A percentile compares a stretch with the other conserved stretches of the same genome.
Conservation (phyloP, 805 yeast species). For the Saccharomycopsis microspora region DNA sequence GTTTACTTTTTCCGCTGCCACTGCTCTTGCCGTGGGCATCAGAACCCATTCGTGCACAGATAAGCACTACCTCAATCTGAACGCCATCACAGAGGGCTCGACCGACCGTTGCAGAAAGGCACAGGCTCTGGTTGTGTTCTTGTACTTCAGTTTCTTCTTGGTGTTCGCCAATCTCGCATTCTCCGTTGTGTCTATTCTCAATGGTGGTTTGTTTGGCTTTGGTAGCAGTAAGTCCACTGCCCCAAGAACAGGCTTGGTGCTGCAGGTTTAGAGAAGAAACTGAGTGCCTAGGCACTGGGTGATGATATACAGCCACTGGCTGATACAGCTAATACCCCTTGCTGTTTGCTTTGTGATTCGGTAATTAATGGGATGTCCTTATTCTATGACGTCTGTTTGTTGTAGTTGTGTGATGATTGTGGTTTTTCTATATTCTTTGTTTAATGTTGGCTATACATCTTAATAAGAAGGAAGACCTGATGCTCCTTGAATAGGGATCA, state of each 20-base stretch:
- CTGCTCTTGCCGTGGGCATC: conserved; percentile 86
- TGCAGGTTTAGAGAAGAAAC: conserved; percentile 7
- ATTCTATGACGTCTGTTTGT: too few relatives aligned
- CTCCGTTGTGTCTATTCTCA: conserved; percentile 38
- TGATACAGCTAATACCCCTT: too few relatives aligned
- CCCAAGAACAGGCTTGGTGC: conserved; percentile 9
- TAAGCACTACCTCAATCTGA: conserved; percentile 47
- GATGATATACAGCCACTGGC: too few relatives aligned
- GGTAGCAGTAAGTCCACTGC: conserved; percentile 1
- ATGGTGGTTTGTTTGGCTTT: conserved; percentile 46
- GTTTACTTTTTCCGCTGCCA: conserved; percentile 90
- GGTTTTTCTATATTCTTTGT: too few relatives aligned
- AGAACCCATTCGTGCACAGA: conserved; percentile 80
- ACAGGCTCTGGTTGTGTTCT: conserved; percentile 74
- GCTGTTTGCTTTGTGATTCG: too few relatives aligned
- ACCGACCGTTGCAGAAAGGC: conserved; percentile 88
- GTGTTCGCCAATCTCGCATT: conserved; percentile 53
- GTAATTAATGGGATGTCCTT: too few relatives aligned
- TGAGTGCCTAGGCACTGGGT: too few relatives aligned
- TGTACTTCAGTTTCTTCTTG: conserved; percentile 72
- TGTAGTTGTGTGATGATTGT: too few relatives aligned
- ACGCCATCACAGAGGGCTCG: conserved; percentile 66
- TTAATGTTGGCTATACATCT: too few relatives aligned
- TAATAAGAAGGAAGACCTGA: too few relatives aligned
- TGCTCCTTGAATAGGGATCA: too few relatives aligned